Conservation (phyloP, 345 rosid species). For the Arabidopsis suecica region DNA sequence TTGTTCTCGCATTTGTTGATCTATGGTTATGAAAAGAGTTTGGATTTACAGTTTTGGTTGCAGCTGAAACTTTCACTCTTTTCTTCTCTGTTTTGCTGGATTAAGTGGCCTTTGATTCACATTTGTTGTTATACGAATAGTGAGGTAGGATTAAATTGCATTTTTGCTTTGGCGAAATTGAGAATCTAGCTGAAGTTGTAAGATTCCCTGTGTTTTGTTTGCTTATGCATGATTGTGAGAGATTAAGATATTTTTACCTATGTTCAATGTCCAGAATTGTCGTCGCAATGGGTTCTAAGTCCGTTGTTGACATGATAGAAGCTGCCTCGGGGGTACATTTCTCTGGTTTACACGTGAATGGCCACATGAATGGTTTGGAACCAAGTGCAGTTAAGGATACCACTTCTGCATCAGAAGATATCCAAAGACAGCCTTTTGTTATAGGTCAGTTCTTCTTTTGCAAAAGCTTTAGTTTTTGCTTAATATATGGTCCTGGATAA, state of each 20-base stretch:
- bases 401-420: slow-evolving; percentile 54
- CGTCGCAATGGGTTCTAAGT: slow-evolving; percentile 40
- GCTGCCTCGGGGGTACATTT: slow-evolving; percentile 84
- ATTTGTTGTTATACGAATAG: background rate
- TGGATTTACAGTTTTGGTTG: background rate
- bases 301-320: slow-evolving; percentile 89
- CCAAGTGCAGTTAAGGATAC: slow-evolving; percentile 52
- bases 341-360: slow-evolving; percentile 66
- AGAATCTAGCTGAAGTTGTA: background rate
- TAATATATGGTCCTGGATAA: slow-evolving; percentile 4
- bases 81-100: slow-evolving; percentile 17
- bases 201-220: slow-evolving; percentile 18
- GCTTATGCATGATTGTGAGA: slow-evolving; percentile 22
- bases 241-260: slow-evolving; percentile 6
- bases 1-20: slow-evolving; percentile 16
- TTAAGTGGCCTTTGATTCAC: slow-evolving; percentile 24
- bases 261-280: slow-evolving; percentile 16
- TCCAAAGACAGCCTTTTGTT: slow-evolving; percentile 86
- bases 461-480: background rate
- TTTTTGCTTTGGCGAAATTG: background rate
- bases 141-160: background rate
- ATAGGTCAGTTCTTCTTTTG: slow-evolving; percentile 61
- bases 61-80: slow-evolving; percentile 23
- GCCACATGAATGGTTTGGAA: slow-evolving; percentile 70
- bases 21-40: background rate